Evolutionary conservation across 2,329 filamentous ascomycete species (phyloP).

Genomic region (Neoarthrinium moseri): DNA sequence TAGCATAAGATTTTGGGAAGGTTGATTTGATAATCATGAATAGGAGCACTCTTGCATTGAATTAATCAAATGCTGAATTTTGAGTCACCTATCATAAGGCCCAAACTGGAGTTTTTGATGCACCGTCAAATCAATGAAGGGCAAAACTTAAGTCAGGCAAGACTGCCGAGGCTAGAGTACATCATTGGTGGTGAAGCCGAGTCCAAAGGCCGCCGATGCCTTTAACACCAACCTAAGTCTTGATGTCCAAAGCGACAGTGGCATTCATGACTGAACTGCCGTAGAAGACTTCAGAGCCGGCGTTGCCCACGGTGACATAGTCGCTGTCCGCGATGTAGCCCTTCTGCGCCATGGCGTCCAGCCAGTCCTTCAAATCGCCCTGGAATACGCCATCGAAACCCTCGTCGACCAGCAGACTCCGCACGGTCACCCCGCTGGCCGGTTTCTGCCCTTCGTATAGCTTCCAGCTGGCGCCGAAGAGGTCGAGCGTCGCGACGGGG

Average conservation of each 20-base stretch:
- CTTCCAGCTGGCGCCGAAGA: constrained; percentile 19
- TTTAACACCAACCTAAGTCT: neutral
- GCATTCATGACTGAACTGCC: constrained; percentile 11
- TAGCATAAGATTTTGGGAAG: neutral
- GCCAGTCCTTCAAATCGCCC: neutral
- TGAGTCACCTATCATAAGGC: too few species aligned
- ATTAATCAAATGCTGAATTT: neutral
- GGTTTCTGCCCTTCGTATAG: constrained; percentile 22
- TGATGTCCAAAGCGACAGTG: constrained; percentile 1
- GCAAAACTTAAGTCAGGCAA: too few species aligned
- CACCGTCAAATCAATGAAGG: too few species aligned
- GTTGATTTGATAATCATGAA: too few species aligned
- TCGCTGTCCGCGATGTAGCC: constrained; percentile 6
- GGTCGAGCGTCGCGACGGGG: constrained; percentile 16
- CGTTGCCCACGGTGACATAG: constrained; percentile 5
- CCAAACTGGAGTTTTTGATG: too few species aligned
- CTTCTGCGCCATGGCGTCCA: neutral
- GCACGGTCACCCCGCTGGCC: constrained; percentile 18
- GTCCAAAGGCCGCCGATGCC: neutral
- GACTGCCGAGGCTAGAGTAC: neutral
- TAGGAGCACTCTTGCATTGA: neutral
- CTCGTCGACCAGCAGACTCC: constrained; percentile 16
- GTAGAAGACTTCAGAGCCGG: constrained; percentile 21
- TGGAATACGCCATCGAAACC: constrained; percentile 17
- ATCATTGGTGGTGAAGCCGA: neutral